Base-by-base conservation (phyloP, 345 rosid genomes). In the Hibiscus syriacus region DNA sequence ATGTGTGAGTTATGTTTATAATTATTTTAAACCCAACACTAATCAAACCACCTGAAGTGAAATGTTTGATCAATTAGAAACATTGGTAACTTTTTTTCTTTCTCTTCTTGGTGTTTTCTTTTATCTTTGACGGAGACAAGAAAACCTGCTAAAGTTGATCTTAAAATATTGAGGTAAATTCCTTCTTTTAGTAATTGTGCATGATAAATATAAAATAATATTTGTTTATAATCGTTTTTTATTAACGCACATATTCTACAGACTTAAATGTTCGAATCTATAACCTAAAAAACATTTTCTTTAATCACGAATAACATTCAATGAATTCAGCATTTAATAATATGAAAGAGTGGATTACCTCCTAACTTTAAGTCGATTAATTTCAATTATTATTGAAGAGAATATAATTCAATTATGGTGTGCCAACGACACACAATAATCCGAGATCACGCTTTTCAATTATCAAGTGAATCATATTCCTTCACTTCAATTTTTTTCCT, bases 121-220 rank as follows among this genome's bases (percentile, higher is more conserved):
- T n/a, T 58, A 68, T 70, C 58, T 72, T 46, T 43, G 68, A 54
- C 45, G 72, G 72, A 53, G 80, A 81, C 86, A 78, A 32, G 0
- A 64, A 38, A 55, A 29, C 72, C 34, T 11, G 27, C 34, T 62
- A 39, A 25, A 55, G 56, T 77, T 65, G 71, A 76, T 79, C 69
- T 64, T 30, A 25, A 64, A 10, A 41, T 41, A 43, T 62, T 23
- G 41, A 19, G 48, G 10, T 9, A 59, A 59, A 19, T 36, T 34
- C n/a, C n/a, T n/a, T n/a, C n/a, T n/a, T n/a, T n/a, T n/a, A n/a
- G n/a, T n/a, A n/a, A n/a, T n/a, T n/a, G n/a, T n/a, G n/a, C n/a
- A n/a, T n/a, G n/a, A n/a, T n/a, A n/a, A n/a, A n/a, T n/a, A n/a
- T n/a, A n/a, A n/a, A n/a, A n/a, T n/a, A n/a, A n/a, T n/a, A n/a